A percentile compares a stretch with the other conserved stretches of the same genome.
Evolutionary conservation across 2,329 filamentous ascomycete species (phyloP).

Genomic region (Dactylellina parvicollis): DNA sequence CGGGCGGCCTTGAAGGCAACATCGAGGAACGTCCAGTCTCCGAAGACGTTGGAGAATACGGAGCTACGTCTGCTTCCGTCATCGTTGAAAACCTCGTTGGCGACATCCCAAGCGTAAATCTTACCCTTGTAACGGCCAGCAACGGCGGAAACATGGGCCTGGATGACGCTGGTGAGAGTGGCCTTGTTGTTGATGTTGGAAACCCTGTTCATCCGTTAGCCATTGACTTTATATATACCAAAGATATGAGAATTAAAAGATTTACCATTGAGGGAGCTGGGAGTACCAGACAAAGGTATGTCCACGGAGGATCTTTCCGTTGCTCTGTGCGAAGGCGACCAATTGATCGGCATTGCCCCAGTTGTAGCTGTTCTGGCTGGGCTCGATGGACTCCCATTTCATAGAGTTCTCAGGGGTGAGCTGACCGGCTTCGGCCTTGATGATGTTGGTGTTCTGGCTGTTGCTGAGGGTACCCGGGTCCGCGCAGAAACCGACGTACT

Average conservation of each 20-base stretch:
- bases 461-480: slow-evolving; percentile 67
- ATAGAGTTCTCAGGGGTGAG: slow-evolving; percentile 76
- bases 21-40: slow-evolving; percentile 72
- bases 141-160: slow-evolving; percentile 70
- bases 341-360: slow-evolving; percentile 70
- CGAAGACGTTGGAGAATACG: slow-evolving; percentile 75
- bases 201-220: slow-evolving; percentile 64
- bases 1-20: slow-evolving; percentile 77
- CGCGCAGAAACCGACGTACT: slow-evolving; percentile 71
- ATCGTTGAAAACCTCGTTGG: slow-evolving; percentile 69
- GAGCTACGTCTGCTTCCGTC: slow-evolving; percentile 69
- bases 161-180: slow-evolving; percentile 68
- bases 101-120: slow-evolving; percentile 72
- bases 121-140: slow-evolving; percentile 72
- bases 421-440: slow-evolving; percentile 71
- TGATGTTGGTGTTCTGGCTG: slow-evolving; percentile 67
- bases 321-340: slow-evolving; percentile 68
- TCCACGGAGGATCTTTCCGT: slow-evolving; percentile 71
- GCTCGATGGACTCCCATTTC: slow-evolving; percentile 71
- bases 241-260: no score
- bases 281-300: slow-evolving; percentile 75
- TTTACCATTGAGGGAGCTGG: slow-evolving; percentile 64
- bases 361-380: slow-evolving; percentile 66
- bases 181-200: slow-evolving; percentile 66
- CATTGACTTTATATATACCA: no score